Evolutionary conservation across 2,329 filamentous ascomycete genomes (phyloP).

Genomic region (Volutella citrinella): DNA sequence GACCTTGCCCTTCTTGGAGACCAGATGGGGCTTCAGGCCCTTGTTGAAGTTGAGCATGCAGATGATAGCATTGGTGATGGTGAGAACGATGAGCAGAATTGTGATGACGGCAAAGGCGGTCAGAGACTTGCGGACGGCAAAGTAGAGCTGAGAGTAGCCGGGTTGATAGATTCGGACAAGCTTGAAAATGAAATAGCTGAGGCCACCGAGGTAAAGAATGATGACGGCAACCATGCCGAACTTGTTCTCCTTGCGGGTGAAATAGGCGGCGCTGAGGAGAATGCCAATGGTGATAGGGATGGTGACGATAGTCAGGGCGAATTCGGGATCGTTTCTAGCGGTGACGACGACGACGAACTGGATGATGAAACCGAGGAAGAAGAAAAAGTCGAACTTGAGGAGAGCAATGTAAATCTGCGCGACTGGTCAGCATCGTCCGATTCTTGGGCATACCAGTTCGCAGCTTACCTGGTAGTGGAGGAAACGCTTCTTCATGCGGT

Average conservation of each 20-base stretch:
- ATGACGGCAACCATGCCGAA: constrained; percentile 76
- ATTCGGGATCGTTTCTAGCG: constrained; percentile 66
- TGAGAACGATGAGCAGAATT: constrained; percentile 81
- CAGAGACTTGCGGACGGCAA: constrained; percentile 77
- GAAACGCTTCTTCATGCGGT: constrained; percentile 95
- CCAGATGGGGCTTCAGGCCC: constrained; percentile 84
- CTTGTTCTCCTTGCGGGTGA: constrained; percentile 79
- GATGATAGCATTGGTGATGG: constrained; percentile 80
- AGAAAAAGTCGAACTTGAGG: constrained; percentile 99
- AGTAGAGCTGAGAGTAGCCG: constrained; percentile 58
- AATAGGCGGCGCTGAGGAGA: constrained; percentile 79
- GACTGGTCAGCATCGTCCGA: neutral
- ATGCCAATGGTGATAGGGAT: constrained; percentile 90
- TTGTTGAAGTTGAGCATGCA: constrained; percentile 90
- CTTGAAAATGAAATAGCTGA: constrained; percentile 98
- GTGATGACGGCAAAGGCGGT: constrained; percentile 95
- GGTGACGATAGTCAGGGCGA: constrained; percentile 81
- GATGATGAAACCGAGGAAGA: constrained; percentile 97
- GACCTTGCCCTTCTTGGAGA: constrained; percentile 44
- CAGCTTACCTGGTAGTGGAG: constrained; percentile 83
- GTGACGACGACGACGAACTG: constrained; percentile 95
- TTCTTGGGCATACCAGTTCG: neutral
- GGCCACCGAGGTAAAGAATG: constrained; percentile 79
- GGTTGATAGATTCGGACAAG: constrained; percentile 89
- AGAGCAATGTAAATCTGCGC: constrained; percentile 90